A percentile compares a stretch with the other conserved stretches of the same genome.
Evolutionary conservation across 1,284 basidiomycete species (phyloP).

Genomic region (Stereum hirsutum): DNA sequence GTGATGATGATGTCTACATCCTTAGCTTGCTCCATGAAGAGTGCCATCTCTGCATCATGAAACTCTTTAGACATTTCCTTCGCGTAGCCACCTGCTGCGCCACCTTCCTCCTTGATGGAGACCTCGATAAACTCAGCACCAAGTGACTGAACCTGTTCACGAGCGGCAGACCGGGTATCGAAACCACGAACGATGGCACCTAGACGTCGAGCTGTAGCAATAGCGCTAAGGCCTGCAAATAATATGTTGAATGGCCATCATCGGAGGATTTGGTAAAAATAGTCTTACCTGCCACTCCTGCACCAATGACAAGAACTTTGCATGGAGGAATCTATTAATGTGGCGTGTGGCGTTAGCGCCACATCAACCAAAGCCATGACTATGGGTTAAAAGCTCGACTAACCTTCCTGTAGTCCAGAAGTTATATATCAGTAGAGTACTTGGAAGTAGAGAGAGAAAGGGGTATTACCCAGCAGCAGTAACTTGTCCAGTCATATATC

Average conservation of each 20-base stretch:
- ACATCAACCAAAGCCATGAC: constrained; percentile 1
- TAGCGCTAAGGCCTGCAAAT: constrained; percentile 79
- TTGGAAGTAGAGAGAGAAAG: background rate
- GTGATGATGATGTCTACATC: constrained; percentile 85
- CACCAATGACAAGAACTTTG: constrained; percentile 80
- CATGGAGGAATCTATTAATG: constrained; percentile 68
- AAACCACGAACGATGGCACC: constrained; percentile 83
- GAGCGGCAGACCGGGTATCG: constrained; percentile 73
- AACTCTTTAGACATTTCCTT: constrained; percentile 89
- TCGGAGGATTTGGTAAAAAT: too few relatives aligned
- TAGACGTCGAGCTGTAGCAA: constrained; percentile 72
- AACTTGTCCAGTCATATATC: constrained; percentile 82
- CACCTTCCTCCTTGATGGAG: constrained; percentile 66
- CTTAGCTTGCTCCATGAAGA: constrained; percentile 78
- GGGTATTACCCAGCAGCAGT: constrained; percentile 74
- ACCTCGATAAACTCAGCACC: constrained; percentile 85
- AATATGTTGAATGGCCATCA: too few relatives aligned
- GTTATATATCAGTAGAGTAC: background rate
- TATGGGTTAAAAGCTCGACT: background rate
- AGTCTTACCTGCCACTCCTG: too few relatives aligned
- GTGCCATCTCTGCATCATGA: constrained; percentile 80
- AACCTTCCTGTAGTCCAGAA: constrained; percentile 16
- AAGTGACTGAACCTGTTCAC: constrained; percentile 80
- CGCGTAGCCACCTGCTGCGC: constrained; percentile 77
- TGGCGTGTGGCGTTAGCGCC: too few relatives aligned